phyloP scores from a whole-genome alignment of 2,329 filamentous ascomycete species.

The Trichoderma afroharzianum region DNA sequence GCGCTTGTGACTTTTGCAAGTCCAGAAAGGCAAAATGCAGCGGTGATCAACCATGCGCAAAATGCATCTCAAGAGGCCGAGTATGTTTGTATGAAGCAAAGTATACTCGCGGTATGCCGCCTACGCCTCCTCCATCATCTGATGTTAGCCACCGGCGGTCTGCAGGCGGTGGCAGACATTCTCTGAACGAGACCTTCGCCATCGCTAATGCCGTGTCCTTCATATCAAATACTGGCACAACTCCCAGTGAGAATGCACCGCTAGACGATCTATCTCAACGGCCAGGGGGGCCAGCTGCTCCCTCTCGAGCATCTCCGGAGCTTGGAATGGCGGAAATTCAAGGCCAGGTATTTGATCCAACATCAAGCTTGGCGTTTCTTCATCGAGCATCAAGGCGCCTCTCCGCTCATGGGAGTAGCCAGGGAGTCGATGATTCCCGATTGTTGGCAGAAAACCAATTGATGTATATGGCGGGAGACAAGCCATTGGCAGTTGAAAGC shows the following conservation, averaged over 20 bases:
- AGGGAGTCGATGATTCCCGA: slow-evolving; percentile 22
- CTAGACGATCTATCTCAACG: neutral
- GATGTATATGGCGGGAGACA: slow-evolving; percentile 48
- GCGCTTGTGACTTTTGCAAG: slow-evolving; percentile 32
- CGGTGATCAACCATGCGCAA: slow-evolving; percentile 31
- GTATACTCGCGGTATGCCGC: slow-evolving; percentile 33
- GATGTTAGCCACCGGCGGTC: neutral
- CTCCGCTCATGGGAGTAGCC: slow-evolving; percentile 38
- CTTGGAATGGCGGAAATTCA: slow-evolving; percentile 47
- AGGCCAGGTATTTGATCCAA: slow-evolving; percentile 50
- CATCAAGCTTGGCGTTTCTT: slow-evolving; percentile 50
- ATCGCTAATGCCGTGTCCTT: neutral
- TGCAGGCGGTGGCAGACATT: neutral
- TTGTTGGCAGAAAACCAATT: slow-evolving; percentile 38
- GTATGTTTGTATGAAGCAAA: slow-evolving; percentile 31
- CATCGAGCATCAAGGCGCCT: slow-evolving; percentile 50
- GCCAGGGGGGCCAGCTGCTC: slow-evolving; percentile 27
- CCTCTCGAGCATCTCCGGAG: slow-evolving; percentile 41
- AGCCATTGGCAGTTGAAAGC: slow-evolving; percentile 37
- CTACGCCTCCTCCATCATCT: slow-evolving; percentile 29
- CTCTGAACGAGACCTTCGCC: neutral
- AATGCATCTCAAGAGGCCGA: slow-evolving; percentile 28
- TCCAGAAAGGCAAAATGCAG: slow-evolving; percentile 27
- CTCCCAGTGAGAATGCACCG: neutral
- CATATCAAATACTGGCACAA: neutral